phyloP scores from a whole-genome alignment of 2,329 filamentous ascomycete species.

The Botryosphaeria dothidea region DNA sequence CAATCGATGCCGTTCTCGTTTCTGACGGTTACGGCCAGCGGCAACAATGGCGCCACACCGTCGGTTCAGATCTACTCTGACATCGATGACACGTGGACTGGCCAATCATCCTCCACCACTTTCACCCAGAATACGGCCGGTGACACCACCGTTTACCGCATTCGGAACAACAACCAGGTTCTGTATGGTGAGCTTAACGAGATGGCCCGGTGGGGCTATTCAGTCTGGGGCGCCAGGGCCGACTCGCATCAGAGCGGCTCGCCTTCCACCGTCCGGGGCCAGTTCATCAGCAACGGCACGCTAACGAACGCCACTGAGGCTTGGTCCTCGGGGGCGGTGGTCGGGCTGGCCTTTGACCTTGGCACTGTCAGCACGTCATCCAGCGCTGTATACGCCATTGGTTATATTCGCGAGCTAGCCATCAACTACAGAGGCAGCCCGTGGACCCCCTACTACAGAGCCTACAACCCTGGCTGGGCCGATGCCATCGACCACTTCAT shows the following conservation, averaged over 20 bases:
- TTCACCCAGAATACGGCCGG: slow-evolving; percentile 28
- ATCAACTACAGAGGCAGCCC: slow-evolving; percentile 45
- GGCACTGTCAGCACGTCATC: slow-evolving; percentile 29
- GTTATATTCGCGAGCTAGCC: slow-evolving; percentile 41
- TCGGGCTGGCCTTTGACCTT: slow-evolving; percentile 43
- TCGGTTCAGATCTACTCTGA: slow-evolving; percentile 44
- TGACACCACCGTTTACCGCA: slow-evolving; percentile 33
- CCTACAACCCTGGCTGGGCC: slow-evolving; percentile 34
- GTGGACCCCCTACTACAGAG: slow-evolving; percentile 44
- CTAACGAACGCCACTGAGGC: slow-evolving; percentile 27
- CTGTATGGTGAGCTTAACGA: slow-evolving; percentile 39
- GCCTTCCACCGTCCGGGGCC: slow-evolving; percentile 28
- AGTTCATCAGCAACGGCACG: slow-evolving; percentile 35
- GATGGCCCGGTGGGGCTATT: slow-evolving; percentile 46
- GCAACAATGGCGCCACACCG: slow-evolving; percentile 22
- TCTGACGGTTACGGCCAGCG: slow-evolving; percentile 39
- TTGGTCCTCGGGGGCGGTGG: slow-evolving; percentile 34
- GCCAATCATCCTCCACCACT: slow-evolving; percentile 29
- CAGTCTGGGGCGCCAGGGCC: slow-evolving; percentile 41
- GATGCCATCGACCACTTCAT: slow-evolving; percentile 42
- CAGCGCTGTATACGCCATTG: slow-evolving; percentile 45
- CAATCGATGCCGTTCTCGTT: slow-evolving; percentile 49
- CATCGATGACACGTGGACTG: slow-evolving; percentile 48
- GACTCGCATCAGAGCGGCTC: slow-evolving; percentile 34
- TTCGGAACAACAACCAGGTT: slow-evolving; percentile 33